Percentiles rank a stretch among this genome's conserved stretches.
phyloP scores from a whole-genome alignment of 345 rosid genomes.

The Iberis pinnata region DNA sequence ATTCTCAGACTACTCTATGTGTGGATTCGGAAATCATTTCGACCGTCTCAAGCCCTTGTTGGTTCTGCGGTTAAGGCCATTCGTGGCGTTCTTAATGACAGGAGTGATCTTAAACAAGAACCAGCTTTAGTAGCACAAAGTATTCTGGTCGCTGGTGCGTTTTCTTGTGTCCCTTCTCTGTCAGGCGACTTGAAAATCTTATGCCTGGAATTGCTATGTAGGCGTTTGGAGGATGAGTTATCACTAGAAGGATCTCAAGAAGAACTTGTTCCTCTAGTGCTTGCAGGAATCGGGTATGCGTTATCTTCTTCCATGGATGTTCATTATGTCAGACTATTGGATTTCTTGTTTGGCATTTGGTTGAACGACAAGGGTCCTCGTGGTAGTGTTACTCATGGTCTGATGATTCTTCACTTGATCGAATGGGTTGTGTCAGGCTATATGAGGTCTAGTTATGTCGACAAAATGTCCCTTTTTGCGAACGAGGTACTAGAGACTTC shows the following conservation, averaged over 20 bases:
- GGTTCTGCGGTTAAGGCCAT: conserved; percentile 56
- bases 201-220: conserved; percentile 56
- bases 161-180: conserved; percentile 47
- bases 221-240: conserved; percentile 50
- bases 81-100: conserved; percentile 32
- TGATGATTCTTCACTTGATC: conserved; percentile 73
- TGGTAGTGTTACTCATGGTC: conserved; percentile 47
- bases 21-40: conserved; percentile 80
- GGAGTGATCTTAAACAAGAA: conserved; percentile 23
- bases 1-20: conserved; percentile 66
- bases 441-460: conserved; percentile 37
- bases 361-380: conserved; percentile 47
- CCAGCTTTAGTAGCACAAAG: conserved; percentile 52
- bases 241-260: conserved; percentile 32
- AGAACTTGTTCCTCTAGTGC: conserved; percentile 43
- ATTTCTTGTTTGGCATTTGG: conserved; percentile 57
- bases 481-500: conserved; percentile 39
- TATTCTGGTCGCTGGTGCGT: conserved; percentile 62
- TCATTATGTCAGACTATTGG: conserved; percentile 41
- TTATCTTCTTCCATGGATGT: conserved; percentile 47
- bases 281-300: conserved; percentile 83
- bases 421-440: conserved; percentile 75
- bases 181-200: conserved; percentile 44
- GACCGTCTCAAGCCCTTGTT: conserved; percentile 53
- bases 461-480: conserved; percentile 40